phyloP scores from a whole-genome alignment of 2,329 filamentous ascomycete genomes.

The Sordariomycetes sp. region DNA sequence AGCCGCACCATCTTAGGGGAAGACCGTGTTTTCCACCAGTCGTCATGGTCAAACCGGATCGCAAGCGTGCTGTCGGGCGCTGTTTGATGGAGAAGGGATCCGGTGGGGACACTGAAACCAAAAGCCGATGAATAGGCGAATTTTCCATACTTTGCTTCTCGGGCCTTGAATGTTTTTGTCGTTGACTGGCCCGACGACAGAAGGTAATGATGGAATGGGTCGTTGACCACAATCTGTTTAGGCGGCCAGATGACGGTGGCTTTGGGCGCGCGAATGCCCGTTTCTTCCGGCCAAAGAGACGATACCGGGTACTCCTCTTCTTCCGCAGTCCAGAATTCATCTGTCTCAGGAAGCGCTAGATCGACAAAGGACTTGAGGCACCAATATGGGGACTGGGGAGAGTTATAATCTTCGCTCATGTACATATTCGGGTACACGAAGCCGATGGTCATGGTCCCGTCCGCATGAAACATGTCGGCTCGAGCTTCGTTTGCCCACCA shows the following conservation, averaged over 20 bases:
- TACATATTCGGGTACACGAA: constrained; percentile 35
- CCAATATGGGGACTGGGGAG: constrained; percentile 45
- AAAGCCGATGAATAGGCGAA: constrained; percentile 38
- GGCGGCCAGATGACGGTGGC: constrained; percentile 13
- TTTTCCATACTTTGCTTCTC: constrained; percentile 33
- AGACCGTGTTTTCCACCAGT: constrained; percentile 19
- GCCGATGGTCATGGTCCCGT: constrained; percentile 38
- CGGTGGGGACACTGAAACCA: constrained; percentile 30
- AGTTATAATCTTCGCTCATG: constrained; percentile 46
- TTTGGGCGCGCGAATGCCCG: neutral
- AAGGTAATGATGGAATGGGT: constrained; percentile 27
- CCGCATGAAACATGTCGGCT: constrained; percentile 30
- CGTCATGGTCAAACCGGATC: constrained; percentile 17
- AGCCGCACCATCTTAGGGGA: constrained; percentile 12
- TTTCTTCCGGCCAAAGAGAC: neutral
- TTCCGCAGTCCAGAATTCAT: constrained; percentile 33
- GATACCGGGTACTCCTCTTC: constrained; percentile 17
- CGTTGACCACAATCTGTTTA: constrained; percentile 32
- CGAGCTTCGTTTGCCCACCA: constrained; percentile 32
- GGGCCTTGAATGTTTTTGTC: constrained; percentile 24
- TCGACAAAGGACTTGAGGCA: constrained; percentile 36
- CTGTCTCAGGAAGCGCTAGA: constrained; percentile 19
- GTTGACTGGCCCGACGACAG: constrained; percentile 28
- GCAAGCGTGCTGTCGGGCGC: constrained; percentile 20
- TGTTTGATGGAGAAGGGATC: constrained; percentile 19